These are phyloP conservation scores for Ceriops decandra DNA, from an alignment of 345 rosid species.

Conservation along the genomic window DNA sequence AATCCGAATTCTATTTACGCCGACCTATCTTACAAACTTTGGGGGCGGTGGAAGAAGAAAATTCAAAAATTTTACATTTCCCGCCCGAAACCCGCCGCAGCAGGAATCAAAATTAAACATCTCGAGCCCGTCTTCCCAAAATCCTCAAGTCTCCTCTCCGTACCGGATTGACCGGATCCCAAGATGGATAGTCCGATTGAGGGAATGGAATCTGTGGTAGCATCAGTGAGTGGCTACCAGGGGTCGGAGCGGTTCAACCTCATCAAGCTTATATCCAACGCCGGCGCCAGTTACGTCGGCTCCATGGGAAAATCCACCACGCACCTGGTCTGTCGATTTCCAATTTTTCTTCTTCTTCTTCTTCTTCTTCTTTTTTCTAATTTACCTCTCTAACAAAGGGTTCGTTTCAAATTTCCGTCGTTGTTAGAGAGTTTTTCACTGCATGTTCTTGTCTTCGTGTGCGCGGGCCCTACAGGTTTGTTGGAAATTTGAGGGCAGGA, in stretches of 20 bases:
- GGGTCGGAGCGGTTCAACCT: slow-evolving; percentile 75
- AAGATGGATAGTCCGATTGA: slow-evolving; percentile 16
- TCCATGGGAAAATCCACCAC: slow-evolving; percentile 63
- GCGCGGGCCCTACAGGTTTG: slow-evolving; percentile 47
- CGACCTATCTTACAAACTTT: too few relatives aligned
- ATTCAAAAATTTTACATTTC: slow-evolving; percentile 29
- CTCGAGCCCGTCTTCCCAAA: background rate
- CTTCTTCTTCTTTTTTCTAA: background rate
- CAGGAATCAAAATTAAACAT: background rate
- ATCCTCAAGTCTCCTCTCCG: too few relatives aligned
- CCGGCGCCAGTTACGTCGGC: slow-evolving; percentile 85
- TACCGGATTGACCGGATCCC: too few relatives aligned
- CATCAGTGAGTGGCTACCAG: slow-evolving; percentile 87
- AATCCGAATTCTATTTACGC: too few relatives aligned
- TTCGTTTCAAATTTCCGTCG: too few relatives aligned
- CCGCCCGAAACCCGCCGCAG: slow-evolving; percentile 22
- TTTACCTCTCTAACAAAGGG: too few relatives aligned
- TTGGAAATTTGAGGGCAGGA: slow-evolving; percentile 73
- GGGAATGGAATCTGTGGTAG: slow-evolving; percentile 84
- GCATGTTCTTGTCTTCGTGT: too few relatives aligned
- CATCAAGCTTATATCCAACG: slow-evolving; percentile 62
- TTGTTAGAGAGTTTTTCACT: too few relatives aligned
- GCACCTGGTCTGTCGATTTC: slow-evolving; percentile 52
- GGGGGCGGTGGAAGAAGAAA: background rate
- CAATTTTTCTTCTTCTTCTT: background rate